A percentile compares a stretch with the other conserved stretches of the same genome.
Evolutionary conservation across 495 filamentous ascomycete genomes (phyloP).

Genomic region (Bacidia gigantensis): DNA sequence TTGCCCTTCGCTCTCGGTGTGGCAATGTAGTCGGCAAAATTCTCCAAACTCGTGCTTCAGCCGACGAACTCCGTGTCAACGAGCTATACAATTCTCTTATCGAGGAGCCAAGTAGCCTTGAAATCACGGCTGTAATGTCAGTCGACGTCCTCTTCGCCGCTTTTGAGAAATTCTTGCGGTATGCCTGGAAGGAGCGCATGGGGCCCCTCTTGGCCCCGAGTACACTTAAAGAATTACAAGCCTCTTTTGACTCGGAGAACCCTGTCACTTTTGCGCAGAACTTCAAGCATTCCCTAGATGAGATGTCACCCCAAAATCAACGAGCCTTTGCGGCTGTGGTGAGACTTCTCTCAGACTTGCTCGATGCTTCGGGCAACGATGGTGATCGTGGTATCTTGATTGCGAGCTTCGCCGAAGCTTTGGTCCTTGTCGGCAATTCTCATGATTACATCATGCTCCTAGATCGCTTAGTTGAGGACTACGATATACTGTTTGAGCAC

Average conservation of each 20-base stretch:
- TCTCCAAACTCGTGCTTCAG: constrained; percentile 52
- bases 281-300: constrained; percentile 58
- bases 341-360: constrained; percentile 71
- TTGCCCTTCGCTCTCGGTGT: constrained; percentile 66
- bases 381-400: constrained; percentile 84
- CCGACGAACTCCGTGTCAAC: constrained; percentile 69
- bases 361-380: constrained; percentile 90
- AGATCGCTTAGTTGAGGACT: constrained; percentile 86
- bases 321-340: constrained; percentile 75
- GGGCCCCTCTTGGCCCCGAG: constrained; percentile 60
- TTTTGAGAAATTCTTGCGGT: constrained; percentile 84
- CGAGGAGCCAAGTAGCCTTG: constrained; percentile 62
- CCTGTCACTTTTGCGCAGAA: constrained; percentile 64
- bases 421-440: constrained; percentile 63
- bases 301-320: constrained; percentile 85
- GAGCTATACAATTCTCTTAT: constrained; percentile 82
- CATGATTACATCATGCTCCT: constrained; percentile 80
- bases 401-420: constrained; percentile 76
- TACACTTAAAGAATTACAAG: constrained; percentile 53
- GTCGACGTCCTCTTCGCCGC: constrained; percentile 86
- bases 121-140: constrained; percentile 58
- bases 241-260: constrained; percentile 34
- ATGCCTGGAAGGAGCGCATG: constrained; percentile 81
- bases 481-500: constrained; percentile 74
- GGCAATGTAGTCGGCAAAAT: constrained; percentile 70